Base-by-base conservation (phyloP, 2,329 filamentous ascomycete species). In the Xylariaceae sp. region DNA sequence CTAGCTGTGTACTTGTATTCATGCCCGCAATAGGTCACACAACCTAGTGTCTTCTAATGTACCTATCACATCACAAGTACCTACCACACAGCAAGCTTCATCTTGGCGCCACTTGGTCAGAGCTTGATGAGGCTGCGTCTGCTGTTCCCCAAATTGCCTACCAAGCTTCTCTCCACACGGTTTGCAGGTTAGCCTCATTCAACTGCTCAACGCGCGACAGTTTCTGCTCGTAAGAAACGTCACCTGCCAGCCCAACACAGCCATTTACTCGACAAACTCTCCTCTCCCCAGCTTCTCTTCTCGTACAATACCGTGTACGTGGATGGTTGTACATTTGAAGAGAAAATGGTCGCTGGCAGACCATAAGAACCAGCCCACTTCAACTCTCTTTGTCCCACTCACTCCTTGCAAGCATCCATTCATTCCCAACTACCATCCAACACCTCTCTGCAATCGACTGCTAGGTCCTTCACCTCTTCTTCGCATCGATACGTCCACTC, bases 181-280 rank as follows among this genome's bases (percentile, higher is more conserved):
- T 58, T 54, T 51, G 39, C 37, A 58, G 47, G 46, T 41, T 56
- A 60, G 56, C 60, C 56, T 62, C 53, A 53, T 48, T 51, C 34
- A 11, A 56, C 14, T 51, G 64, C 56, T 61, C 61, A 64, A 63
- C 63, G 64, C 67, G 66, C 67, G 66, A 66, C 65, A 67, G 63
- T 61, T 60, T 64, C 61, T 65, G 56, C 54, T 43, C 31, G 29
- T 39, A 53, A 46, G 45, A 33, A 37, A 39, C 36, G 41, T 36
- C 41, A 12, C 37, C 53, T 41, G 49, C 50, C 46, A 54, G 45
- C 58, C 40, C 48, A 54, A 51, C 43, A 56, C 51, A 23, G 16
- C 50, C n/a, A 33, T 24, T 34, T 5, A 17, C 23, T 23, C 23
- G 14, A 24, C 12, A 23, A 41, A 16, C n/a, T 16, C 11, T 23